Conservation (phyloP, 495 filamentous ascomycete species). For the Pseudevernia furfuracea region DNA sequence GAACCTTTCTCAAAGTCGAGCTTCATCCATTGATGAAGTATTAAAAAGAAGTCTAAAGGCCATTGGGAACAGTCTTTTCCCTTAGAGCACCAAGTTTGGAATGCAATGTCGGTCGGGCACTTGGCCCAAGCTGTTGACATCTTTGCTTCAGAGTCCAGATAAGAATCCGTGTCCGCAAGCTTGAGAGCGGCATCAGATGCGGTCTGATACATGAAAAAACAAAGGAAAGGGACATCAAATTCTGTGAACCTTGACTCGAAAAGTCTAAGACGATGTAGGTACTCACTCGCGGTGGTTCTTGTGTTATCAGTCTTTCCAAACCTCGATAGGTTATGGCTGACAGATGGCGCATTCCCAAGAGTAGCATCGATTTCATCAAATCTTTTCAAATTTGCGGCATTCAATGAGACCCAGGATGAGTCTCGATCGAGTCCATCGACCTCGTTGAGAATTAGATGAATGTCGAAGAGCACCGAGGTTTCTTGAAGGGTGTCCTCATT, state of each 20-base stretch:
- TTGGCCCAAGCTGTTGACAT: neutral
- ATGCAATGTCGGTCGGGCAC: neutral
- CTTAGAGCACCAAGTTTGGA: neutral
- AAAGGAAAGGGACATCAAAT: constrained; percentile 6
- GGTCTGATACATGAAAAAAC: neutral
- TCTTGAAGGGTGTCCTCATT: constrained; percentile 9
- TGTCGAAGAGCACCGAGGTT: constrained; percentile 9
- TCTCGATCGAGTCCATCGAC: constrained; percentile 5
- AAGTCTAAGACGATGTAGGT: constrained; percentile 1
- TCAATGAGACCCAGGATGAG: constrained; percentile 4
- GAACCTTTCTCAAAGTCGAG: neutral
- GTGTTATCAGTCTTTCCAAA: neutral
- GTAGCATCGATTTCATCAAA: constrained; percentile 5
- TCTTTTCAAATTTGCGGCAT: constrained; percentile 3
- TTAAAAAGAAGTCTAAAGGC: constrained; percentile 4
- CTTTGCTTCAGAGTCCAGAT: neutral
- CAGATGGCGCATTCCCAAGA: neutral
- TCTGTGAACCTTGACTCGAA: constrained; percentile 2
- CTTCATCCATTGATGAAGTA: constrained; percentile 11
- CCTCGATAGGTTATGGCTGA: constrained; percentile 2
- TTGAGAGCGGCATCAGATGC: constrained; percentile 10
- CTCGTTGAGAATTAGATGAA: constrained; percentile 8
- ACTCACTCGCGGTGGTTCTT: constrained; percentile 3
- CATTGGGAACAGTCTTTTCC: neutral
- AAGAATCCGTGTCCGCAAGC: neutral